These are phyloP conservation scores for Penstemon barbatus DNA, from an alignment of 257 asterid species.

Conservation along the genomic window DNA sequence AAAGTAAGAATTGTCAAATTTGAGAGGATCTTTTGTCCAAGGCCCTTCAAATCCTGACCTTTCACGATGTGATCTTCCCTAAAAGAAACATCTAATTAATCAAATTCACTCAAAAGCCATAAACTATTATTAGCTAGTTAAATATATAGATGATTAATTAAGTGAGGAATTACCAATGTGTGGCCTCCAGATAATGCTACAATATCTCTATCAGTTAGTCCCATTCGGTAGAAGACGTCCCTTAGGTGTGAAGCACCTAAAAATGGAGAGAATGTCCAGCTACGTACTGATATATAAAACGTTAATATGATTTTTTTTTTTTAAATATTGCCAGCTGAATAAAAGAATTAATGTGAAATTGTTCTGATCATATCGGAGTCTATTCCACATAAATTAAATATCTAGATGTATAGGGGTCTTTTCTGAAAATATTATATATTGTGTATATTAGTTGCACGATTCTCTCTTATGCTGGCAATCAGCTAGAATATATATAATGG, in stretches of 20 bases:
- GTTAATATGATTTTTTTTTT: background rate
- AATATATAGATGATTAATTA: background rate
- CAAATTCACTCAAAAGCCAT: background rate
- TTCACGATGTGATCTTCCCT: conserved; percentile 88
- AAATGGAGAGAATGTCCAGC: background rate
- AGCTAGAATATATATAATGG: too few relatives aligned
- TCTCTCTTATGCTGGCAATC: too few relatives aligned
- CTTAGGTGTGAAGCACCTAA: conserved; percentile 70
- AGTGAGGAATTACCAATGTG: conserved; percentile 57
- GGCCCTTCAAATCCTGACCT: conserved; percentile 93
- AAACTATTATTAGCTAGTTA: background rate
- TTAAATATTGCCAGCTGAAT: background rate
- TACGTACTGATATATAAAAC: background rate
- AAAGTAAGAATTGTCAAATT: conserved; percentile 83
- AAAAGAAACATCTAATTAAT: background rate
- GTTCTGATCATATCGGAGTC: background rate
- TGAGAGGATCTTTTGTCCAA: conserved; percentile 82
- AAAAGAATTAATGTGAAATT: background rate
- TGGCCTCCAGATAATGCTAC: conserved; percentile 90
- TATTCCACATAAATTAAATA: too few relatives aligned
- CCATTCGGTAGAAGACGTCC: conserved; percentile 76
- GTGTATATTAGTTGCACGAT: too few relatives aligned
- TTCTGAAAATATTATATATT: too few relatives aligned
- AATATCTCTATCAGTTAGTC: conserved; percentile 68
- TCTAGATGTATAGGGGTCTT: too few relatives aligned